Percentiles rank a stretch among this genome's conserved stretches.
phyloP scores from a whole-genome alignment of 1,284 basidiomycete species.

The Tilletia caries region DNA sequence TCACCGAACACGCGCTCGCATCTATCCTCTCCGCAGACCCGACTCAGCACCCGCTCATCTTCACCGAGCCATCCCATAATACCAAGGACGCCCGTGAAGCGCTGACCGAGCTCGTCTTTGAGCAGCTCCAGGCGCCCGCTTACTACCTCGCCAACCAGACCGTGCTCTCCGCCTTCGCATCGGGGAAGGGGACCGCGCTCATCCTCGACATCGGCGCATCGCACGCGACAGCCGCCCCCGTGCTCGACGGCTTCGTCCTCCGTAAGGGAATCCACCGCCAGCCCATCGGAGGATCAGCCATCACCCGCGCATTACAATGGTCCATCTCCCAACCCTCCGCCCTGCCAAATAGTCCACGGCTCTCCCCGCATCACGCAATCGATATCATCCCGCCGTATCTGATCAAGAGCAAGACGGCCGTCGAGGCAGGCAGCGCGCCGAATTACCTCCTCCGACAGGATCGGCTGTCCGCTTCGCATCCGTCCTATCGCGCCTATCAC shows the following conservation, averaged over 20 bases:
- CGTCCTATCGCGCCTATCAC: constrained; percentile 77
- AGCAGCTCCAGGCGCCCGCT: constrained; percentile 88
- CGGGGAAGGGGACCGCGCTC: constrained; percentile 90
- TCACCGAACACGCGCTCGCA: constrained; percentile 33
- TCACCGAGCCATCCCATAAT: constrained; percentile 97
- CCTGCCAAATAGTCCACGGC: neutral
- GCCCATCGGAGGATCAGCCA: constrained; percentile 42
- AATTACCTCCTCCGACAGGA: constrained; percentile 53
- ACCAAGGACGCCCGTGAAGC: constrained; percentile 80
- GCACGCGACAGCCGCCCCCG: constrained; percentile 83
- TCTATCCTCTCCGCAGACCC: constrained; percentile 33
- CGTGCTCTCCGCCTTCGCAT: constrained; percentile 95
- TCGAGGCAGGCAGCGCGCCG: constrained; percentile 68
- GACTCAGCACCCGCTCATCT: constrained; percentile 82
- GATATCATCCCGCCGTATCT: constrained; percentile 75
- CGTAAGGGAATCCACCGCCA: constrained; percentile 70
- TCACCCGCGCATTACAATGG: constrained; percentile 21
- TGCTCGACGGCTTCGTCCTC: constrained; percentile 95
- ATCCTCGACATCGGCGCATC: constrained; percentile 90
- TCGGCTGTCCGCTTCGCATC: constrained; percentile 59
- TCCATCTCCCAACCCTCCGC: constrained; percentile 11
- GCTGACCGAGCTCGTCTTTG: constrained; percentile 95
- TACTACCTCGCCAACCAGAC: constrained; percentile 95
- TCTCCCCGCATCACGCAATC: neutral
- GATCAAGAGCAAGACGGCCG: constrained; percentile 68